phyloP scores from a whole-genome alignment of 139 green algal species.

The Chlorella sp. region DNA sequence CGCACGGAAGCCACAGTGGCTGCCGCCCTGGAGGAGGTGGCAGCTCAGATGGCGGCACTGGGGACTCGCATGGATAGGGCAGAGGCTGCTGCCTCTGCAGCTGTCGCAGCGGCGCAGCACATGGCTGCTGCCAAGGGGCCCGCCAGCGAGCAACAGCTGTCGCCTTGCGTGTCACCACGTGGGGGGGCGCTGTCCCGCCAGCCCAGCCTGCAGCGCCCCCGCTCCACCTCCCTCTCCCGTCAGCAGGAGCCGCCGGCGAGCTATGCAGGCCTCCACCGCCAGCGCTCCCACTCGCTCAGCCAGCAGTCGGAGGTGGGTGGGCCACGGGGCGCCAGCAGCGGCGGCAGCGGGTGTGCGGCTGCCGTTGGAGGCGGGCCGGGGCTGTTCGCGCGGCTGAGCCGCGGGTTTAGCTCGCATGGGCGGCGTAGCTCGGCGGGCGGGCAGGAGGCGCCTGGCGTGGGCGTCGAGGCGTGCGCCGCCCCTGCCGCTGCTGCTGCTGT shows the following conservation, averaged over 20 bases:
- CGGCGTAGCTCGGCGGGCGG: not conserved
- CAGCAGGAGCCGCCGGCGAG: not conserved
- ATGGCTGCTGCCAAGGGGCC: not conserved
- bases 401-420: conserved; percentile 1
- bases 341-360: not conserved
- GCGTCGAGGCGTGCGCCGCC: not conserved
- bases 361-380: not conserved
- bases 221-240: not conserved
- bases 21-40: not conserved
- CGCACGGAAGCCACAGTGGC: conserved; percentile 2
- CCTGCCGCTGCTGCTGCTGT: not conserved
- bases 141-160: no score
- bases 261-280: not conserved
- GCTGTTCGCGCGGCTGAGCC: conserved; percentile 16
- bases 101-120: not conserved
- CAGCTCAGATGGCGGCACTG: conserved; percentile 1
- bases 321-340: not conserved
- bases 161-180: not conserved
- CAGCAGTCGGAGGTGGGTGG: not conserved
- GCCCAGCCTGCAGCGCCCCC: not conserved
- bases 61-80: not conserved
- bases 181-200: no score
- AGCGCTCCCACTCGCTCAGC: not conserved
- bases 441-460: not conserved
- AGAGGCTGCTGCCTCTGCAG: not conserved